Evolutionary conservation across 1,284 basidiomycete species (phyloP), one percentile per base, ranked within the genome.

Genomic region (Puccinia hordei): DNA sequence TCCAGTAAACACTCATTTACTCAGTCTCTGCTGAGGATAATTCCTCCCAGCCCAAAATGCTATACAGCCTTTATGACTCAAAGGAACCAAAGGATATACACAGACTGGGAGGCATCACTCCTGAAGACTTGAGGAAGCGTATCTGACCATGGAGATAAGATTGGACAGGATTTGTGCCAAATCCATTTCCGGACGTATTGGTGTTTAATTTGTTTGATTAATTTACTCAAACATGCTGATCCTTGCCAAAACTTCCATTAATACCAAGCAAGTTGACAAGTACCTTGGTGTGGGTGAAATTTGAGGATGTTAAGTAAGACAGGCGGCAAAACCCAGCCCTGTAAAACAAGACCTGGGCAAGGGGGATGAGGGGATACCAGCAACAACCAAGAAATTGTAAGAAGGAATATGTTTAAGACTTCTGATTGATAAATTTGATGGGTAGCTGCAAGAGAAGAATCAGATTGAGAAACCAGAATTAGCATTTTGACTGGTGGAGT

Each of bases 221-320:
- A n/a, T 17, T 46, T 33, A 74, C 57, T 65, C 5, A 51, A 74
- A 38, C 44, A 35, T 41, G 79, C 69, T 53, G 59, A 15, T 15
- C 79, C 72, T 44, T 66, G 72, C 79, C 79, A 81, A 69, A 65
- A 74, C 24, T 46, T 66, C 79, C 71, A 81, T 27, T 72, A 81
- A 44, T 72, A 30, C 79, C 79, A 81, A 74, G 79, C 79, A 19
- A 81, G 63, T 51, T 74, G 61, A 53, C 71, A 61, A 44, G 61
- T 68, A 27, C 79, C 72, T 68, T 38, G 71, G 44, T 38, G 68
- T 15, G 69, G 78, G 73, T 80, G 78, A 30, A 71, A 69, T 66
- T 80, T 59, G 30, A 80, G 44, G 24, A 80, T 17, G 46, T 61
- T 71, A n/a, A 72, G 33, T 44, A 80, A 44, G 22, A 24, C n/a